Conservation (phyloP, 805 yeast species). For the Schwanniomyces sp. region DNA sequence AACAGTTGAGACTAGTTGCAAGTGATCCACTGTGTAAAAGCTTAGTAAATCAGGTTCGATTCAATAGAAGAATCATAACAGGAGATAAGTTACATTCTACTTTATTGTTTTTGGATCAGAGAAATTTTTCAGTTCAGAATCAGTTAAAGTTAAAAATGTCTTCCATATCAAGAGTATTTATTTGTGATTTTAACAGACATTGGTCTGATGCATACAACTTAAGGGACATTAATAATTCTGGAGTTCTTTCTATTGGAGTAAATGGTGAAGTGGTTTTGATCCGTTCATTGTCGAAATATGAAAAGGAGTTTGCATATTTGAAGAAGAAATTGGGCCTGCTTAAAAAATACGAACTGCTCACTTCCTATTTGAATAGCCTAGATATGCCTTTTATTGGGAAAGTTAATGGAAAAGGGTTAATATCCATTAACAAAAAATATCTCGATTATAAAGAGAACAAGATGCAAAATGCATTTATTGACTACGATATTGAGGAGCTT, state of each 20-base stretch:
- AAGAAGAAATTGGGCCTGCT: conserved; percentile 10
- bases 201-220: conserved; percentile 16
- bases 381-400: conserved; percentile 35
- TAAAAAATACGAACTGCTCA: conserved; percentile 8
- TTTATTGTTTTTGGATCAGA: conserved; percentile 22
- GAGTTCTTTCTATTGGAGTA: conserved; percentile 28
- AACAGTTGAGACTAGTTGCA: conserved; percentile 12
- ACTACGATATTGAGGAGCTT: conserved; percentile 34
- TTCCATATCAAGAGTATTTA: conserved; percentile 33
- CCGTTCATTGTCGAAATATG: conserved; percentile 11
- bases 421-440: conserved; percentile 32
- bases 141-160: conserved; percentile 19
- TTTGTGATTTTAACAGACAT: conserved; percentile 16
- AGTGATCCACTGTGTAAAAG: conserved; percentile 36
- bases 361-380: conserved; percentile 17
- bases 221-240: conserved; percentile 1
- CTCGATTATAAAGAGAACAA: conserved; percentile 25
- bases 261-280: conserved; percentile 34
- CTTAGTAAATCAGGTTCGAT: conserved; percentile 27
- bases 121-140: conserved; percentile 4
- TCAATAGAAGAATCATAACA: conserved; percentile 21
- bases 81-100: conserved; percentile 38
- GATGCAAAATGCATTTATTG: conserved; percentile 24
- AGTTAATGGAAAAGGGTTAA: conserved; percentile 41
- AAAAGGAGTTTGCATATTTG: conserved; percentile 13